These are phyloP conservation scores for Capsicum pubescens DNA, from an alignment of 257 asterid genomes.

Conservation along the genomic window DNA sequence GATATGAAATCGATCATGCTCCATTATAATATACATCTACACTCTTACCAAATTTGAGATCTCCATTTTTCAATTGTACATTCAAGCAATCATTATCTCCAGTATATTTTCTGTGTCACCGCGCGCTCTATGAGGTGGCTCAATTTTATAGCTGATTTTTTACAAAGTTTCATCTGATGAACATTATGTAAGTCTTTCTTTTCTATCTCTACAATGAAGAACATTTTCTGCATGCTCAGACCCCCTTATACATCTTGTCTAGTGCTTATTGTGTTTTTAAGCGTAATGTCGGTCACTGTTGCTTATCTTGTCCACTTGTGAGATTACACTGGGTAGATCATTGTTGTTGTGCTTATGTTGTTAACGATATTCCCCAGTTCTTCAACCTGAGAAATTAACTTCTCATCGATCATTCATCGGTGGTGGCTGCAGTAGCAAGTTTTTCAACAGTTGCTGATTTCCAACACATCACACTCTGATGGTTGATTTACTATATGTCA, in stretches of 20 bases:
- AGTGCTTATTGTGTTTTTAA: background rate
- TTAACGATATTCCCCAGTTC: background rate
- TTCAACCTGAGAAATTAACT: background rate
- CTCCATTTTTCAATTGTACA: background rate
- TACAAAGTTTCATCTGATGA: background rate
- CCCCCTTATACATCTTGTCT: background rate
- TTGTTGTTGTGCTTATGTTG: background rate
- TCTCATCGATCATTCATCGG: background rate
- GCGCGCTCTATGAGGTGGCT: background rate
- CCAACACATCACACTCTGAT: background rate
- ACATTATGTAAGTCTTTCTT: background rate
- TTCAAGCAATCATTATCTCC: slow-evolving; percentile 1
- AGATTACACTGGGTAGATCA: background rate
- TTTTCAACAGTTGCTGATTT: background rate
- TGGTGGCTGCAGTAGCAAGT: background rate
- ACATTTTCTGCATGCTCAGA: background rate
- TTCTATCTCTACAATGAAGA: background rate
- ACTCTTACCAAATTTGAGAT: background rate
- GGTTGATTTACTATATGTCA: background rate
- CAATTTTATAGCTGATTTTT: background rate
- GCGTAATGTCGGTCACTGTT: background rate
- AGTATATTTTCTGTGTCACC: background rate
- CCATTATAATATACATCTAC: background rate
- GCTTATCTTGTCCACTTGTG: background rate
- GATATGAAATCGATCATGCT: background rate